phyloP scores from a whole-genome alignment of 176 grass and related monocot genomes.

The Oryza glumipatula region DNA sequence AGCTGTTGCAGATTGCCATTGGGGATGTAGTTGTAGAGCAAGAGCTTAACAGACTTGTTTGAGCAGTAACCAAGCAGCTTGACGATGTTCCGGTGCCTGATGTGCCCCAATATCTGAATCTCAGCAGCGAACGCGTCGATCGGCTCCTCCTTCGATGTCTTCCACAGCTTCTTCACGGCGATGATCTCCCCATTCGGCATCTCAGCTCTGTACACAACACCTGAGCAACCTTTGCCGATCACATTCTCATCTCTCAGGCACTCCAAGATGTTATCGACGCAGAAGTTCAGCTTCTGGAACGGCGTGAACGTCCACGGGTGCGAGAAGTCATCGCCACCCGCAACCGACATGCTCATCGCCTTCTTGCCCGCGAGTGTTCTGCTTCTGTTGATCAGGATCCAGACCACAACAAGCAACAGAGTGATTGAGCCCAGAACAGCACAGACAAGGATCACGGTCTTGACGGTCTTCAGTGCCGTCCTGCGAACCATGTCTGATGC shows the following conservation, averaged over 20 bases:
- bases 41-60: constrained; percentile 84
- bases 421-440: constrained; percentile 58
- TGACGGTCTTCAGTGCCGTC: constrained; percentile 67
- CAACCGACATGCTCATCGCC: constrained; percentile 44
- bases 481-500: constrained; percentile 63
- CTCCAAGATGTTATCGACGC: constrained; percentile 69
- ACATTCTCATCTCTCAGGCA: constrained; percentile 92
- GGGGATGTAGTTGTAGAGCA: constrained; percentile 95
- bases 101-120: constrained; percentile 95
- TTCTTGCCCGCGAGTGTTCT: constrained; percentile 47
- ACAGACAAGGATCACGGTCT: constrained; percentile 62
- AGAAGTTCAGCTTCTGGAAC: constrained; percentile 87
- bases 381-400: constrained; percentile 76
- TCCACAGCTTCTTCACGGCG: constrained; percentile 95
- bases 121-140: constrained; percentile 67
- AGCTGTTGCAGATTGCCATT: constrained; percentile 93
- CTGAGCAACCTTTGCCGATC: constrained; percentile 92
- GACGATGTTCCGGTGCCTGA: constrained; percentile 96
- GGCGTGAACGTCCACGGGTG: constrained; percentile 90
- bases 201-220: constrained; percentile 89
- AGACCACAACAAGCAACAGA: constrained; percentile 51
- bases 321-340: constrained; percentile 73
- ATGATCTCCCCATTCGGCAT: constrained; percentile 89
- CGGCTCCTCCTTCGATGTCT: constrained; percentile 70
- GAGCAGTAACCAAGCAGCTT: constrained; percentile 93